These are phyloP conservation scores for Globisporangium alternatum DNA, from an alignment of 352 stramenopile species.

Conservation along the genomic window DNA sequence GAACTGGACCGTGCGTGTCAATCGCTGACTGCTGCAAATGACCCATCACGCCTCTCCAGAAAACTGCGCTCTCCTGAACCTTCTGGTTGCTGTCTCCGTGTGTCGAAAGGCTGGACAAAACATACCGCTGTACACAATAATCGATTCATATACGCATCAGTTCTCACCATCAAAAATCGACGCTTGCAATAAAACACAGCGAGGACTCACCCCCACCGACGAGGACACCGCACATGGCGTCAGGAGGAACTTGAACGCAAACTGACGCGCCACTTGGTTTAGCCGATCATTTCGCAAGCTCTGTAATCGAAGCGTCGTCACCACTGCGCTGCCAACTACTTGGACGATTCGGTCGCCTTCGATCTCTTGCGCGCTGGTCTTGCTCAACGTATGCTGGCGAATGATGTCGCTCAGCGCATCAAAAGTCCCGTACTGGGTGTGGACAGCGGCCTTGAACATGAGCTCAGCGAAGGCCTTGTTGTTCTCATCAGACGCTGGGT, in stretches of 20 bases:
- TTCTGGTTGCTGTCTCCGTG: not conserved
- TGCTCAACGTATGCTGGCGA: slow-evolving; percentile 11
- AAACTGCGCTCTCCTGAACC: not conserved
- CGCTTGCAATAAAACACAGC: not conserved
- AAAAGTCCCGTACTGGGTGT: slow-evolving; percentile 26
- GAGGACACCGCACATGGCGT: slow-evolving; percentile 24
- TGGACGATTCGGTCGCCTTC: slow-evolving; percentile 28
- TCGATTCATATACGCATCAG: not conserved
- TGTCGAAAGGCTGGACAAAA: slow-evolving; percentile 3
- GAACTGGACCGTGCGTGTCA: not conserved
- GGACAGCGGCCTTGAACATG: slow-evolving; percentile 27
- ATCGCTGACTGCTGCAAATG: slow-evolving; percentile 11
- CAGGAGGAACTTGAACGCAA: slow-evolving; percentile 30
- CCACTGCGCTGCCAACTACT: slow-evolving; percentile 24
- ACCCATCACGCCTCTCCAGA: slow-evolving; percentile 18
- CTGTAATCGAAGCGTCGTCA: slow-evolving; percentile 20
- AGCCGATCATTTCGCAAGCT: slow-evolving; percentile 2
- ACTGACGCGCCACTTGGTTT: slow-evolving; percentile 15
- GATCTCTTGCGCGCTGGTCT: slow-evolving; percentile 7
- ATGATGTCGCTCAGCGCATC: slow-evolving; percentile 34
- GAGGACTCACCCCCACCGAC: slow-evolving; percentile 16
- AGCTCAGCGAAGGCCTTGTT: slow-evolving; percentile 21
- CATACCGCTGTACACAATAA: slow-evolving; percentile 9
- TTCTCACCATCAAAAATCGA: not conserved
- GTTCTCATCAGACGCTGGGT: slow-evolving; percentile 18